Conservation (phyloP, 306 rosid species). For the Alnus glutinosa region DNA sequence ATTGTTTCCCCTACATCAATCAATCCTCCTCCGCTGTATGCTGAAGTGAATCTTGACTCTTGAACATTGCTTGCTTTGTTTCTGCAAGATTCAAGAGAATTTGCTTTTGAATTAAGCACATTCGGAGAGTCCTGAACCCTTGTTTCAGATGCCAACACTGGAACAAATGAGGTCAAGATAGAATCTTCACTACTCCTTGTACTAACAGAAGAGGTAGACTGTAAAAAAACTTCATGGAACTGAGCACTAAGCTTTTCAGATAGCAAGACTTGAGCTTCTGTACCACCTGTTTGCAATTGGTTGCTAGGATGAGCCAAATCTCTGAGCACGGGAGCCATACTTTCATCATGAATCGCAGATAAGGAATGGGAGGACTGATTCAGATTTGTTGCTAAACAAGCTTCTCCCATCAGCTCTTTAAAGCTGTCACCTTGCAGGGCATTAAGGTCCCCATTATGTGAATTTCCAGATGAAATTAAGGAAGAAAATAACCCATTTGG, state of each 20-base stretch:
- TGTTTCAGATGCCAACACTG: constrained; percentile 33
- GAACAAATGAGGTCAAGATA: constrained; percentile 42
- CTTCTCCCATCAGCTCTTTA: constrained; percentile 27
- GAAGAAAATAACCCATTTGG: constrained; percentile 53
- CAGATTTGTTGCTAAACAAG: constrained; percentile 29
- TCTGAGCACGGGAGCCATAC: constrained; percentile 15
- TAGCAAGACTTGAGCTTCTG: constrained; percentile 25
- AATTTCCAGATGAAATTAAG: constrained; percentile 43
- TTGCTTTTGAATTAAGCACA: constrained; percentile 21
- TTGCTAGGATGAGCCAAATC: constrained; percentile 30
- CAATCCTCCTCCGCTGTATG: constrained; percentile 14
- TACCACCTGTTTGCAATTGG: constrained; percentile 19
- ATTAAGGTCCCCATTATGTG: constrained; percentile 36
- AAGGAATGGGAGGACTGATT: constrained; percentile 26
- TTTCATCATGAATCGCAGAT: constrained; percentile 22
- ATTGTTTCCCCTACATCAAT: constrained; percentile 21
- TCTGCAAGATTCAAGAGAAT: constrained; percentile 31
- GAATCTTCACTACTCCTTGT: constrained; percentile 43
- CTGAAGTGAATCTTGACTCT: constrained; percentile 28
- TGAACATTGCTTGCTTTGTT: constrained; percentile 17
- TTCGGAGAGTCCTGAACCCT: constrained; percentile 34
- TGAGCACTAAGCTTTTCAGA: constrained; percentile 16
- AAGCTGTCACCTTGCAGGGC: constrained; percentile 23
- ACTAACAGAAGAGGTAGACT: constrained; percentile 33
- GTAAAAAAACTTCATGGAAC: constrained; percentile 28